Percentiles rank a stretch among this genome's conserved stretches.
These are phyloP conservation scores for Cutaneotrichosporon cavernicola DNA, from an alignment of 1,284 basidiomycete species.

Conservation along the genomic window DNA sequence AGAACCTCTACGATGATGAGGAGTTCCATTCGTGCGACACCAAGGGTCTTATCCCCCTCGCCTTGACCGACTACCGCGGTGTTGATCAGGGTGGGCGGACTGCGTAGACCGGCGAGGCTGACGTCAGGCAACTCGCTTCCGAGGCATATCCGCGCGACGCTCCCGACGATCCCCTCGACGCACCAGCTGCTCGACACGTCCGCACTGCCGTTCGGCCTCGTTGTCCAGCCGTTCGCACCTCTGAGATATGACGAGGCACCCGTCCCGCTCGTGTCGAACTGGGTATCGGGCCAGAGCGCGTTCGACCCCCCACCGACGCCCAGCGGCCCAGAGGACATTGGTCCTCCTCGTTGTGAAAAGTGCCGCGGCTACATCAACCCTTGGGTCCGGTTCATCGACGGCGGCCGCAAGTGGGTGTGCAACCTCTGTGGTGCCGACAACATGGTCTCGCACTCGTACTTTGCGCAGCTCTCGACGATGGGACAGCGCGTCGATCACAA, in stretches of 20 bases:
- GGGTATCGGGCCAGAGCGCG: slow-evolving; percentile 41
- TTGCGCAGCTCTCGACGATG: slow-evolving; percentile 77
- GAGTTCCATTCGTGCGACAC: slow-evolving; percentile 71
- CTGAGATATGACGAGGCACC: slow-evolving; percentile 75
- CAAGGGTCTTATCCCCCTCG: slow-evolving; percentile 73
- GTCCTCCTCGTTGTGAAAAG: slow-evolving; percentile 79
- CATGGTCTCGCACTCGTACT: slow-evolving; percentile 80
- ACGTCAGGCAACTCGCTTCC: slow-evolving; percentile 66
- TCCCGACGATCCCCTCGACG: slow-evolving; percentile 73
- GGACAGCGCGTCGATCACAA: slow-evolving; percentile 78
- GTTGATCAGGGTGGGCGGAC: slow-evolving; percentile 79
- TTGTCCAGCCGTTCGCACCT: slow-evolving; percentile 89
- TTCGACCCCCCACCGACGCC: slow-evolving; percentile 72
- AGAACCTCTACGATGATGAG: slow-evolving; percentile 76
- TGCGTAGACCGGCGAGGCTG: neutral
- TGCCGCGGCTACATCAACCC: slow-evolving; percentile 94
- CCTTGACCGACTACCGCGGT: slow-evolving; percentile 81
- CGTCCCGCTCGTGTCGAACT: slow-evolving; percentile 68
- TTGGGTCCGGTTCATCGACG: slow-evolving; percentile 84
- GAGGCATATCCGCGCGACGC: slow-evolving; percentile 65
- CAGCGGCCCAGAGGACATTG: slow-evolving; percentile 56
- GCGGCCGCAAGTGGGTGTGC: slow-evolving; percentile 86
- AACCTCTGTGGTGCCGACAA: slow-evolving; percentile 85
- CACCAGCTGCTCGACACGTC: slow-evolving; percentile 78
- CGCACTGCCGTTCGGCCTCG: slow-evolving; percentile 76